Conservation (phyloP, 768 basidiomycete genomes). For the Fomitopsis serialis region DNA sequence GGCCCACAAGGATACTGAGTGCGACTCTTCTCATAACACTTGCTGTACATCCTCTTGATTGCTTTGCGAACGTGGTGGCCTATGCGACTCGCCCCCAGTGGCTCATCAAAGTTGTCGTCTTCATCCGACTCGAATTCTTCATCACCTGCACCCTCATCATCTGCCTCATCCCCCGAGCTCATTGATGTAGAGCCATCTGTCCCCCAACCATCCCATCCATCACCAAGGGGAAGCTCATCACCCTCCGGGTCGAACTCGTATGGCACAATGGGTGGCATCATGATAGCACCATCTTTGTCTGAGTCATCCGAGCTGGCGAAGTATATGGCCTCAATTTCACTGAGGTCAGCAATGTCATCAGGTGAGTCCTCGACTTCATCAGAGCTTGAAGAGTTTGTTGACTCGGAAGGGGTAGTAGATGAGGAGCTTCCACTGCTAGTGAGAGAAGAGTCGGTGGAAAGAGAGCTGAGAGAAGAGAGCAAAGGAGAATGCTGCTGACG, state of each 20-base stretch:
- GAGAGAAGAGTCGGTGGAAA: background rate
- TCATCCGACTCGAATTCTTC: background rate
- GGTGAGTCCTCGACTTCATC: too few species aligned
- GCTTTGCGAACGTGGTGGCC: too few species aligned
- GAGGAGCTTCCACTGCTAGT: background rate
- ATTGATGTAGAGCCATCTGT: background rate
- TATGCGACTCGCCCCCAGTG: too few species aligned
- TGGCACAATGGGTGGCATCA: too few species aligned
- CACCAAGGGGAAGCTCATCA: too few species aligned
- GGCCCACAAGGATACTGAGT: constrained; percentile 3
- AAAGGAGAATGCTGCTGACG: background rate
- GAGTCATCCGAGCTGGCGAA: too few species aligned
- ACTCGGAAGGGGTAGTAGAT: background rate
- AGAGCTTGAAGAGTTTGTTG: background rate
- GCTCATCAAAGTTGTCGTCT: background rate
- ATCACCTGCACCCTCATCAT: background rate
- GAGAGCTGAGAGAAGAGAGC: background rate
- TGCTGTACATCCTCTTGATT: too few species aligned
- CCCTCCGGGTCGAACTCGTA: too few species aligned
- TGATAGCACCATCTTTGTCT: too few species aligned
- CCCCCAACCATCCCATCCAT: too few species aligned
- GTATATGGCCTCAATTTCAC: too few species aligned
- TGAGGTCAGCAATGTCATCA: too few species aligned
- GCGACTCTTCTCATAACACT: background rate
- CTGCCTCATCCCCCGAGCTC: background rate